These are phyloP conservation scores for Adansonia madagascariensis DNA, from an alignment of 441 rosid genomes.

Conservation along the genomic window DNA sequence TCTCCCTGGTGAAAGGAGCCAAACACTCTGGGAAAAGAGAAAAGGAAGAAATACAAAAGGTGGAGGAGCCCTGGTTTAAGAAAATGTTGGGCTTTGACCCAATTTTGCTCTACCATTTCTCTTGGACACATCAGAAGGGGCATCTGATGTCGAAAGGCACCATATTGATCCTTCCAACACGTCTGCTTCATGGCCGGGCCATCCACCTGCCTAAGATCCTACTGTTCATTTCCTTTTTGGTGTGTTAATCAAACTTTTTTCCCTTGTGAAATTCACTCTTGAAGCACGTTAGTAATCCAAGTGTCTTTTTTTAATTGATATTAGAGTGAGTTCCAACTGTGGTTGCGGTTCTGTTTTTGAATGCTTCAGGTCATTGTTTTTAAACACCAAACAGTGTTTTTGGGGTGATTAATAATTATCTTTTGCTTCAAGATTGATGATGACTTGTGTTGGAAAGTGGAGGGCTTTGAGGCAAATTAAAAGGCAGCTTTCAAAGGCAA, in stretches of 20 bases:
- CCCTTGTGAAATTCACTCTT: conserved; percentile 8
- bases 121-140: neutral
- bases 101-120: conserved; percentile 24
- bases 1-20: conserved; percentile 25
- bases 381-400: no score
- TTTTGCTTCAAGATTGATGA: conserved; percentile 17
- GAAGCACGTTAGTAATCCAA: neutral
- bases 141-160: conserved; percentile 25
- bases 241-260: neutral
- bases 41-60: neutral
- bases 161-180: conserved; percentile 28
- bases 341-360: no score
- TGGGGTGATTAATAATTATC: neutral
- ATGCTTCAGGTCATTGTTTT: no score
- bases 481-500: conserved; percentile 37
- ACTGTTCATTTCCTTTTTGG: neutral
- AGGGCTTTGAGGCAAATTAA: conserved; percentile 23
- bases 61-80: conserved; percentile 6
- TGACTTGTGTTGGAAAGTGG: conserved; percentile 42
- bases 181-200: conserved; percentile 35
- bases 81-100: conserved; percentile 30
- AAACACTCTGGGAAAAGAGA: conserved; percentile 19
- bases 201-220: conserved; percentile 7
- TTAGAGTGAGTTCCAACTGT: neutral
- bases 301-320: neutral